phyloP scores from a whole-genome alignment of 306 rosid species.

The Leucaena leucocephala region DNA sequence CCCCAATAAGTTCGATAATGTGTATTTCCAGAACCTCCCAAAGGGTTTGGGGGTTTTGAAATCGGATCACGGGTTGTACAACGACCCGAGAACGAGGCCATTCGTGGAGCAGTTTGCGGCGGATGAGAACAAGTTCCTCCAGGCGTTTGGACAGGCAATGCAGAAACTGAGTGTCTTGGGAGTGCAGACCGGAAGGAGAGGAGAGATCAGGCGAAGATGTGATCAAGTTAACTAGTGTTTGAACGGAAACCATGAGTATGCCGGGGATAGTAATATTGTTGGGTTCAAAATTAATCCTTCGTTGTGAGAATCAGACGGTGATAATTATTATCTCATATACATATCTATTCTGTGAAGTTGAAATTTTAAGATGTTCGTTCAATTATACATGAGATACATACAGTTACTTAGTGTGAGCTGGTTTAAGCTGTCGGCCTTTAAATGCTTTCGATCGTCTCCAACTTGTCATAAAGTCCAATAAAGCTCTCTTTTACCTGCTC shows the following conservation, averaged over 20 bases:
- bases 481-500: neutral
- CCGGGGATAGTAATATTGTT: neutral
- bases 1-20: slow-evolving; percentile 82
- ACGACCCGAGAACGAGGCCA: slow-evolving; percentile 56
- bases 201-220: slow-evolving; percentile 84
- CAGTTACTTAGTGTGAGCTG: neutral
- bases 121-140: slow-evolving; percentile 58
- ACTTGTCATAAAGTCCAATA: slow-evolving; percentile 16
- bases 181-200: slow-evolving; percentile 61
- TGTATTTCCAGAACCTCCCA: slow-evolving; percentile 73
- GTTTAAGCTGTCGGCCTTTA: neutral
- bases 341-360: slow-evolving; percentile 28
- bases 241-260: neutral
- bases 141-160: slow-evolving; percentile 67
- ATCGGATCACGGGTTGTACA: slow-evolving; percentile 69
- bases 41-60: slow-evolving; percentile 74
- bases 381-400: slow-evolving; percentile 15
- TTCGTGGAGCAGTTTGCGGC: slow-evolving; percentile 60
- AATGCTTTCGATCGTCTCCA: neutral
- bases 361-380: slow-evolving; percentile 29
- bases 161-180: slow-evolving; percentile 70
- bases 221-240: slow-evolving; percentile 61
- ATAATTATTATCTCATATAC: slow-evolving; percentile 31
- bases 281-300: neutral
- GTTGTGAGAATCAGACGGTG: slow-evolving; percentile 18